Evolutionary conservation across 306 rosid species (phyloP).

Genomic region (Leucaena leucocephala): DNA sequence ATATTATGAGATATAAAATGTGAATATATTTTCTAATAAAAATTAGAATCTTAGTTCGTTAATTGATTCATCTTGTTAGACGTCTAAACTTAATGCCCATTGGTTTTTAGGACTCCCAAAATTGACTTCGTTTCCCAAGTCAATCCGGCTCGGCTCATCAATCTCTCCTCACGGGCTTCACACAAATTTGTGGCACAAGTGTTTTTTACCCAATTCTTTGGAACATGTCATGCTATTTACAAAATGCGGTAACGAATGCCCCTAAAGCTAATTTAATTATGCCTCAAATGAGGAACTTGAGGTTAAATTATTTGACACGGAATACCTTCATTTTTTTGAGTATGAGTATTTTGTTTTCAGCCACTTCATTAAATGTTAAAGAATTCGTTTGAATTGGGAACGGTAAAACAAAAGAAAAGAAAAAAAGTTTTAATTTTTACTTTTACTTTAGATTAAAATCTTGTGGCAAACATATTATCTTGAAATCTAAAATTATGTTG

Average conservation of each 20-base stretch:
- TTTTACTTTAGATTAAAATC: no score
- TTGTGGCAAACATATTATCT: no score
- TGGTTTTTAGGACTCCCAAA: not conserved
- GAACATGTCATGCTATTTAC: not conserved
- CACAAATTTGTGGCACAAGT: not conserved
- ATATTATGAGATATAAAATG: no score
- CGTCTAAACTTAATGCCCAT: no score
- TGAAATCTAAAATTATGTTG: no score
- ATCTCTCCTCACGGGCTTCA: not conserved
- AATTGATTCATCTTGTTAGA: no score
- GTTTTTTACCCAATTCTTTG: not conserved
- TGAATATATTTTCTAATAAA: no score
- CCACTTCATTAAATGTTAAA: not conserved
- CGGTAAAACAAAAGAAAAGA: not conserved
- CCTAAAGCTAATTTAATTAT: not conserved
- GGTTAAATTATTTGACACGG: not conserved
- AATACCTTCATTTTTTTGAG: not conserved
- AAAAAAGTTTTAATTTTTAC: no score
- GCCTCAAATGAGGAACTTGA: not conserved
- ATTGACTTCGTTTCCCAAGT: not conserved
- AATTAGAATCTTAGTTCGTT: no score
- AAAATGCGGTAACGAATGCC: not conserved
- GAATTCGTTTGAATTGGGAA: not conserved
- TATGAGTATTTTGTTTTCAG: no score
- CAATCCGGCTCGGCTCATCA: not conserved